These are phyloP conservation scores for Zygotorulaspora mrakii DNA, from an alignment of 1,139 yeast species.

Conservation along the genomic window DNA sequence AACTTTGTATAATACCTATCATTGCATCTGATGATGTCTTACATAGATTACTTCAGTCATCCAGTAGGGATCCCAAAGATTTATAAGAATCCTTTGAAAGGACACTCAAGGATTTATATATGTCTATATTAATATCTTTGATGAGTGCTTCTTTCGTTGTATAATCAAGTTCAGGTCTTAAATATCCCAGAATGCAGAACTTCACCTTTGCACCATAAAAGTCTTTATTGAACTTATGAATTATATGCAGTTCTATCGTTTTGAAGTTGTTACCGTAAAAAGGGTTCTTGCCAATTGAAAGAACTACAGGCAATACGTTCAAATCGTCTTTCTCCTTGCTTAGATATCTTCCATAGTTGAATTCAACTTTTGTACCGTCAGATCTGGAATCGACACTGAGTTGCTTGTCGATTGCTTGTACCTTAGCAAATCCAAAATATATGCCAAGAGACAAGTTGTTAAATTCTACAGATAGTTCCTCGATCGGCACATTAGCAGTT, in stretches of 20 bases:
- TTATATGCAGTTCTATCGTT: conserved; percentile 83
- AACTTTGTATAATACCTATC: neutral
- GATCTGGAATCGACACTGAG: conserved; percentile 29
- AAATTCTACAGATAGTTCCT: conserved; percentile 42
- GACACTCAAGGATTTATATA: conserved; percentile 56
- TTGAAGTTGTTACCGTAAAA: conserved; percentile 64
- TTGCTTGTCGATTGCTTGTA: conserved; percentile 22
- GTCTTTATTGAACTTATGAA: conserved; percentile 60
- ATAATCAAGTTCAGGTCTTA: conserved; percentile 87
- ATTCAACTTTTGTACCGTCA: conserved; percentile 45
- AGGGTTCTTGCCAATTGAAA: conserved; percentile 97
- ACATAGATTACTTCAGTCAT: neutral
- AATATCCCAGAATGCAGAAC: conserved; percentile 75
- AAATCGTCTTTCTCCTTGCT: conserved; percentile 39
- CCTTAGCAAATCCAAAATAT: conserved; percentile 77
- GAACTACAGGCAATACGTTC: conserved; percentile 71
- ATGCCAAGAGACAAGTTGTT: conserved; percentile 70
- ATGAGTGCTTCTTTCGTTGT: conserved; percentile 83
- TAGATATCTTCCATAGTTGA: conserved; percentile 60
- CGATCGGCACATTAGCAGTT: conserved; percentile 83
- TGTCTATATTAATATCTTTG: conserved; percentile 78
- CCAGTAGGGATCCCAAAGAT: conserved; percentile 8
- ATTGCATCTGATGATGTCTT: neutral
- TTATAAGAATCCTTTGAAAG: conserved; percentile 31
- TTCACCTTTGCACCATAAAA: conserved; percentile 82